These are phyloP conservation scores for Lactarius trivialis DNA, from an alignment of 768 basidiomycete species.

Conservation along the genomic window DNA sequence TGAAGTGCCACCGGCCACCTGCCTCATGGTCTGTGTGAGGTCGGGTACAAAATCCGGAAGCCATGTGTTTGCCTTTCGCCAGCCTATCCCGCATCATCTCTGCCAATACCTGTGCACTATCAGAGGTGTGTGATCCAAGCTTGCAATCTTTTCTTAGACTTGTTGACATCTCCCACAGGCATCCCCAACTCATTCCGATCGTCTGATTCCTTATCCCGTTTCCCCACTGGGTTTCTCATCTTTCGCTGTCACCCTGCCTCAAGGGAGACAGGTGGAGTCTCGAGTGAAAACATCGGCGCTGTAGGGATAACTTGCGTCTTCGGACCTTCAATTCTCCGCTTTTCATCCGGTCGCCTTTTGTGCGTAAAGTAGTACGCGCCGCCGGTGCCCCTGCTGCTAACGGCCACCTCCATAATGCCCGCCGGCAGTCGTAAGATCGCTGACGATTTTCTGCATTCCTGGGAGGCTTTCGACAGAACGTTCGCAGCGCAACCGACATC, in stretches of 20 bases:
- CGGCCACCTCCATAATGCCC: constrained; percentile 20
- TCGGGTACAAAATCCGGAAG: constrained; percentile 20
- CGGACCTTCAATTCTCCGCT: constrained; percentile 24
- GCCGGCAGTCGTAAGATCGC: constrained; percentile 15
- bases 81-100: constrained; percentile 16
- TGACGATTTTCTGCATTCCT: constrained; percentile 22
- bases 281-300: constrained; percentile 12
- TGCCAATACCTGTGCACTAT: constrained; percentile 12
- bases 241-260: constrained; percentile 19
- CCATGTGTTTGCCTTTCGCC: constrained; percentile 19
- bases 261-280: constrained; percentile 20
- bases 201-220: constrained; percentile 6
- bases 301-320: constrained; percentile 15
- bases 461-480: constrained; percentile 24
- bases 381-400: constrained; percentile 19
- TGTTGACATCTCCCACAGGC: constrained; percentile 2
- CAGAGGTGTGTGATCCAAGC: constrained; percentile 13
- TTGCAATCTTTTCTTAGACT: constrained; percentile 13
- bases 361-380: constrained; percentile 21
- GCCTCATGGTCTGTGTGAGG: constrained; percentile 18
- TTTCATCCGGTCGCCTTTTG: constrained; percentile 22
- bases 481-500: constrained; percentile 22
- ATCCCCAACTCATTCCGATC: constrained; percentile 16
- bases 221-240: constrained; percentile 9
- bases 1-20: constrained; percentile 16